phyloP scores from a whole-genome alignment of 495 filamentous ascomycete genomes.

The Penicillium robsamsonii region DNA sequence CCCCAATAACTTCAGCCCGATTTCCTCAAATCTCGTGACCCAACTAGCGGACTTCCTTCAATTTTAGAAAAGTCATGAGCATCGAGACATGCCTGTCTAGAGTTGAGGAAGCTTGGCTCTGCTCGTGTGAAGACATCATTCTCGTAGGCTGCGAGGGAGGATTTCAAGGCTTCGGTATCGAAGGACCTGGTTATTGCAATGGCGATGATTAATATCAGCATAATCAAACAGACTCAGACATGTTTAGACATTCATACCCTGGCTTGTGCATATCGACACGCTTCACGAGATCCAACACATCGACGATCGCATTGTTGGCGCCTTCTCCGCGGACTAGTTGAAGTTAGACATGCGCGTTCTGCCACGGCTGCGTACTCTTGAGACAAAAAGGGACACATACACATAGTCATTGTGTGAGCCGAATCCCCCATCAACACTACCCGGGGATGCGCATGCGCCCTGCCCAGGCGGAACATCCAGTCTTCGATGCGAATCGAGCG shows the following conservation, averaged over 20 bases:
- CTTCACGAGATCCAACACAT: conserved; percentile 43
- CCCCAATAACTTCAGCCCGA: neutral
- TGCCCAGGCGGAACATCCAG: conserved; percentile 43
- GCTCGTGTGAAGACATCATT: conserved; percentile 49
- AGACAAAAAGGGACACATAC: conserved; percentile 30
- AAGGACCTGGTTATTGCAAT: conserved; percentile 12
- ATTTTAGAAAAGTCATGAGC: conserved; percentile 55
- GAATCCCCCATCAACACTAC: conserved; percentile 52
- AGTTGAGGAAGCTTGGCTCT: conserved; percentile 51
- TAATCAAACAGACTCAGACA: neutral
- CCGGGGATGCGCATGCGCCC: conserved; percentile 32
- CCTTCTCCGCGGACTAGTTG: conserved; percentile 53
- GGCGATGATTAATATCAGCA: neutral
- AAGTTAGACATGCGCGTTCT: neutral
- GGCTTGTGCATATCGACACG: conserved; percentile 17
- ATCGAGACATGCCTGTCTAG: conserved; percentile 60
- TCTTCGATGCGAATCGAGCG: conserved; percentile 55
- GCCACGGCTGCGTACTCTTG: neutral
- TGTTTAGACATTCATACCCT: conserved; percentile 6
- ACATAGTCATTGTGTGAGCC: conserved; percentile 59
- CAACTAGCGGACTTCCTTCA: conserved; percentile 37
- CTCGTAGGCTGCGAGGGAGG: conserved; percentile 49
- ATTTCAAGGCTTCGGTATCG: conserved; percentile 11
- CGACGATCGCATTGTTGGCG: conserved; percentile 58
- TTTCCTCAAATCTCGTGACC: conserved; percentile 9